Evolutionary conservation across 116 monocot genomes (phyloP), one percentile per base, ranked within the genome.

Genomic region (Cymodocea nodosa): DNA sequence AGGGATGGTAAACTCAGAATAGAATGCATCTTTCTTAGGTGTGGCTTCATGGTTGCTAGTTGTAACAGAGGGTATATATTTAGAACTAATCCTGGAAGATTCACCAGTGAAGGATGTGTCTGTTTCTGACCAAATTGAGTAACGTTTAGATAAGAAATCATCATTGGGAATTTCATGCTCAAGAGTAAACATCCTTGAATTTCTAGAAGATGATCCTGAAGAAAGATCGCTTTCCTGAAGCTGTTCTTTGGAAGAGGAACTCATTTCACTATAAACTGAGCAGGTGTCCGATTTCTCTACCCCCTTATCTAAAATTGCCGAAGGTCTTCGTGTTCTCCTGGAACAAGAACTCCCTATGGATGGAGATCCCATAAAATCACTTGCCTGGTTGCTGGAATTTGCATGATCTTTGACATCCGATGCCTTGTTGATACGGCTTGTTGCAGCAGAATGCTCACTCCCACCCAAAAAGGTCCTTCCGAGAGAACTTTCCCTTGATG

Each of bases 91-190:
- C 3, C 10, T 15, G 15, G 51, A 50, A 19, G 13, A 51, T 5
- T 24, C 3, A 9, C 4, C 23, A 23, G 50, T 15, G 16, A 51
- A 7, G 17, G 50, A 25, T 23, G 18, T 15, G 25, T 17, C 23
- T 24, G 15, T 65, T 65, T 65, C 65, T 24, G 65, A 65, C 51
- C 18, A 23, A 49, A 44, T 15, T 44, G 44, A 50, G 23, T 44
- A 23, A 48, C 23, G 6, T 15, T 50, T 8, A 13, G 65, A 65
- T 0, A 40, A 23, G 50, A 65, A 15, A 50, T 51, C 22, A 48
- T 23, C 65, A 23, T 30, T 30, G 30, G 50, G 15, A 2, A 24
- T 49, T 51, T 40, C 20, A 48, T 3, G 64, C 23, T 20, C 11
- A 23, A 4, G 8, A 64, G 63, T 9, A 22, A 9, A 49, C 11